Evolutionary conservation across 2,329 filamentous ascomycete genomes (phyloP).

Genomic region (Aspergillus udagawae): DNA sequence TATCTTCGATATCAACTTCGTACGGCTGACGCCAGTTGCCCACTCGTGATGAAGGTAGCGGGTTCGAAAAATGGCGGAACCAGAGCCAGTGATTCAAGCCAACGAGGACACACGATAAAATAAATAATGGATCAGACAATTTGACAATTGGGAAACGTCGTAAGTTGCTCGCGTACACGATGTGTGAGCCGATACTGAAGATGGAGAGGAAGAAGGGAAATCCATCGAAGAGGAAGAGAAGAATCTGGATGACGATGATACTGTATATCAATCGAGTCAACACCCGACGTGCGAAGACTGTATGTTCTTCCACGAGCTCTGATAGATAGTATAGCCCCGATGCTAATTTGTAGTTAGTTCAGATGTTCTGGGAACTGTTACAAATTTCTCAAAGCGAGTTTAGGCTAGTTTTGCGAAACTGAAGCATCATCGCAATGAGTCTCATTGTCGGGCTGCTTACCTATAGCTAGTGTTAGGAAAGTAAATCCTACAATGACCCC

Average conservation of each 20-base stretch:
- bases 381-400: background rate
- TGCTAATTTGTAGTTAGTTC: slow-evolving; percentile 49
- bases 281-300: slow-evolving; percentile 84
- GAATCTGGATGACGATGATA: slow-evolving; percentile 68
- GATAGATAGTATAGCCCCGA: slow-evolving; percentile 98
- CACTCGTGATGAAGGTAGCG: slow-evolving; percentile 36
- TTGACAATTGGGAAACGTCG: slow-evolving; percentile 72
- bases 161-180: slow-evolving; percentile 86
- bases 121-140: slow-evolving; percentile 79
- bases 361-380: background rate
- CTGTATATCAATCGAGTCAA: slow-evolving; percentile 79
- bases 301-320: slow-evolving; percentile 96
- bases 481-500: slow-evolving; percentile 85
- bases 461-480: slow-evolving; percentile 91
- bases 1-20: slow-evolving; percentile 40
- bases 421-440: background rate
- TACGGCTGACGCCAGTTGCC: slow-evolving; percentile 36
- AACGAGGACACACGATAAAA: slow-evolving; percentile 79
- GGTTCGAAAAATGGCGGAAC: slow-evolving; percentile 88
- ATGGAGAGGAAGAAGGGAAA: slow-evolving; percentile 73
- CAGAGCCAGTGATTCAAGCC: slow-evolving; percentile 89
- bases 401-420: background rate
- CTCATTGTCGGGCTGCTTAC: slow-evolving; percentile 39
- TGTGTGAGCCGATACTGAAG: slow-evolving; percentile 74
- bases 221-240: slow-evolving; percentile 77